These are phyloP conservation scores for Orbilia brochopaga DNA, from an alignment of 2,329 filamentous ascomycete species.

Conservation along the genomic window DNA sequence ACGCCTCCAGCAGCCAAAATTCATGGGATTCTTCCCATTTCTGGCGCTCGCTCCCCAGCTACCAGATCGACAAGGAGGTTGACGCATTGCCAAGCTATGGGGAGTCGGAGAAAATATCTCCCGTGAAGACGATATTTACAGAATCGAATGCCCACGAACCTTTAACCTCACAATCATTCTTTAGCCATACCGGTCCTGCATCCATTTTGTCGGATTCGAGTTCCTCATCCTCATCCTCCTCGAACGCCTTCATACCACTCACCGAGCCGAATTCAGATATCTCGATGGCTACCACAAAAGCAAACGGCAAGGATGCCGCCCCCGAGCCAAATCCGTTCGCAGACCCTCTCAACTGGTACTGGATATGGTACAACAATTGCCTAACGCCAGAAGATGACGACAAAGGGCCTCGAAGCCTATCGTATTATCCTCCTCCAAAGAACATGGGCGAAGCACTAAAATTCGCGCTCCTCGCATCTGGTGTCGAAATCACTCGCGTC, in stretches of 20 bases:
- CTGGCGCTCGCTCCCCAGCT: conserved; percentile 21
- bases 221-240: background rate
- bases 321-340: conserved; percentile 4
- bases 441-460: conserved; percentile 7
- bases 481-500: conserved; percentile 4
- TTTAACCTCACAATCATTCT: background rate
- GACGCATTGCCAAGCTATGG: background rate
- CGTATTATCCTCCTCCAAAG: background rate
- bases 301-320: background rate
- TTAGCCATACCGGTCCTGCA: background rate
- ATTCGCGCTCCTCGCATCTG: background rate
- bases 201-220: background rate
- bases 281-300: background rate
- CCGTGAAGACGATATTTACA: background rate
- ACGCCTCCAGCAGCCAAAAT: background rate
- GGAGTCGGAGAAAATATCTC: background rate
- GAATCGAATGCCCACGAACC: background rate
- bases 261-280: background rate
- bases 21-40: conserved; percentile 12
- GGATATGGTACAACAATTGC: conserved; percentile 14
- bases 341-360: conserved; percentile 5
- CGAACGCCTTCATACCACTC: background rate
- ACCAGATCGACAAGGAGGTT: background rate
- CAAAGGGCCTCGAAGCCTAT: background rate
- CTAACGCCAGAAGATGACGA: background rate